A percentile compares a stretch with the other conserved stretches of the same genome.
phyloP scores from a whole-genome alignment of 1,284 basidiomycete genomes.

The Albatrellus sp. region DNA sequence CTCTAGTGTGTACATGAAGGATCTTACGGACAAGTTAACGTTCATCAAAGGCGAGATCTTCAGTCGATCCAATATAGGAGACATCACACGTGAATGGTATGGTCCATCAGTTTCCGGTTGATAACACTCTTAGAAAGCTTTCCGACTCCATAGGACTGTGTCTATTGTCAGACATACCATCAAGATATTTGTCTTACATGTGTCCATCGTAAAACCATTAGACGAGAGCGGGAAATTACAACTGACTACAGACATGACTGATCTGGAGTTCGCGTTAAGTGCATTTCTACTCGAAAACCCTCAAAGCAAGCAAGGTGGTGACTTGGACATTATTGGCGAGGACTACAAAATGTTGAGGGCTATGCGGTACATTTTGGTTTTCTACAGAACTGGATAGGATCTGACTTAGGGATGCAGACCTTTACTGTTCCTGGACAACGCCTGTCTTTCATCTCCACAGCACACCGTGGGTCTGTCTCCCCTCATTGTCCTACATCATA shows the following conservation, averaged over 20 bases:
- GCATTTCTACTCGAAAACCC: conserved; percentile 57
- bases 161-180: conserved; percentile 67
- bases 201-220: conserved; percentile 77
- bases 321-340: conserved; percentile 61
- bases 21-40: conserved; percentile 73
- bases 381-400: not conserved
- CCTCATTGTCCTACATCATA: conserved; percentile 81
- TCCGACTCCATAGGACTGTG: conserved; percentile 36
- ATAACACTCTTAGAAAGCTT: not conserved
- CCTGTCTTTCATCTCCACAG: conserved; percentile 47
- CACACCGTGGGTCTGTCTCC: conserved; percentile 67
- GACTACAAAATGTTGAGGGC: conserved; percentile 73
- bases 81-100: conserved; percentile 62
- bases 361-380: conserved; percentile 47
- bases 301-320: conserved; percentile 46
- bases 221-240: conserved; percentile 86
- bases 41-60: conserved; percentile 73
- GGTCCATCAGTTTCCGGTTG: conserved; percentile 12
- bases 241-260: conserved; percentile 89
- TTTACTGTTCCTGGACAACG: conserved; percentile 76
- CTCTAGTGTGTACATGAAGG: conserved; percentile 80
- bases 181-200: conserved; percentile 78
- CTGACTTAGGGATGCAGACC: conserved; percentile 34
- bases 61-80: conserved; percentile 56
- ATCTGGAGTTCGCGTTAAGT: conserved; percentile 82